Evolutionary conservation across 2,329 filamentous ascomycete genomes (phyloP).

Genomic region (Diaporthe citri): DNA sequence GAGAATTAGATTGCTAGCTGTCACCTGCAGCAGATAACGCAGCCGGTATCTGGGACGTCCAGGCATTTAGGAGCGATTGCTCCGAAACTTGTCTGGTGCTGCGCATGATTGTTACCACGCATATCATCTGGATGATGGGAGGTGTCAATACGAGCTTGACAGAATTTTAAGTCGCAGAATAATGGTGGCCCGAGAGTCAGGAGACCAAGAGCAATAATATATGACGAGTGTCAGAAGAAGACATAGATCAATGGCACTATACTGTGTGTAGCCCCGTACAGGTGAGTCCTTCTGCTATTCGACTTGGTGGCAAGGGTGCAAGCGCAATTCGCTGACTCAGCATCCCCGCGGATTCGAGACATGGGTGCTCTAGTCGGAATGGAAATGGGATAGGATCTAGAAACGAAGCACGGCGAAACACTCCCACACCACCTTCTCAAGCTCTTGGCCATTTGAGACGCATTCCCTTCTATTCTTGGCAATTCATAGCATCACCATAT

Average conservation of each 20-base stretch:
- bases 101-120: background rate
- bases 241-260: too few relatives aligned
- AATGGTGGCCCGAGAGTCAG: background rate
- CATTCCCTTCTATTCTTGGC: slow-evolving; percentile 17
- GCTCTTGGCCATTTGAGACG: slow-evolving; percentile 20
- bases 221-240: background rate
- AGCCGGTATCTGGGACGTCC: too few relatives aligned
- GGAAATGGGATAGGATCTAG: slow-evolving; percentile 16
- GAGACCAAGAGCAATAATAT: too few relatives aligned
- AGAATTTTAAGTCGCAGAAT: fast-evolving
- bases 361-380: slow-evolving; percentile 14
- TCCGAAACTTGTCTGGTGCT: background rate
- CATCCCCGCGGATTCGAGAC: slow-evolving; percentile 22
- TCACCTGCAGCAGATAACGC: background rate
- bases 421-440: background rate
- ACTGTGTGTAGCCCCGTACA: background rate
- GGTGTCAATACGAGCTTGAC: background rate
- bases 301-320: slow-evolving; percentile 7
- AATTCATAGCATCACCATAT: background rate
- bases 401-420: background rate
- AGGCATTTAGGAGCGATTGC: background rate
- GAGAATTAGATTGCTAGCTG: background rate
- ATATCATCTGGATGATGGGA: too few relatives aligned
- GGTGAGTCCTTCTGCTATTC: background rate
- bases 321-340: slow-evolving; percentile 5